Conservation (phyloP, 2,329 filamentous ascomycete species). For the Xylaria sp. region DNA sequence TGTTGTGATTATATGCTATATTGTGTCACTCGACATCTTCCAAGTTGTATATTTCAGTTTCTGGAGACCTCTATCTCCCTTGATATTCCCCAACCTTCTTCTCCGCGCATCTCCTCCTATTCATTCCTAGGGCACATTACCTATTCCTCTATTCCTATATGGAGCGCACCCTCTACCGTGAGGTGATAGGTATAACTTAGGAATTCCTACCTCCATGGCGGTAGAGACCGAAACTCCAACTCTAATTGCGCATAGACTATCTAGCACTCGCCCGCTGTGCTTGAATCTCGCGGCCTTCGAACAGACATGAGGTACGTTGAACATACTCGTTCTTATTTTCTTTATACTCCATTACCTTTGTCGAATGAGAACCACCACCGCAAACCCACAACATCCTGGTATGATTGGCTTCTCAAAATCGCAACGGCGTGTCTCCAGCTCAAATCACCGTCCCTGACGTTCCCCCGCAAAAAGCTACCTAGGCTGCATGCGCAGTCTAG, state of each 20-base stretch:
- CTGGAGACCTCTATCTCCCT: conserved; percentile 10
- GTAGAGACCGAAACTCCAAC: not conserved
- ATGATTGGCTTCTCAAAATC: conserved; percentile 6
- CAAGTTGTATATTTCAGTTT: conserved; percentile 9
- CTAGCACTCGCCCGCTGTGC: not conserved
- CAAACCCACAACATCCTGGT: not conserved
- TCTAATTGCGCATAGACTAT: not conserved
- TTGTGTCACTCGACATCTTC: not conserved
- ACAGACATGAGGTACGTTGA: conserved; percentile 23
- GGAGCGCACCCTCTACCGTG: not conserved
- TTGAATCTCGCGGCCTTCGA: not conserved
- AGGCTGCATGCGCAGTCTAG: conserved; percentile 10
- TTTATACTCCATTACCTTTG: not conserved
- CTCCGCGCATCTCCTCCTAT: not conserved
- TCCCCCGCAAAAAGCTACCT: conserved; percentile 30
- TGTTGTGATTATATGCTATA: not conserved
- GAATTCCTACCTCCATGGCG: not conserved
- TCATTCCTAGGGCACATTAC: conserved; percentile 11
- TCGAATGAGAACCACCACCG: not conserved
- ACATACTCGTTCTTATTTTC: not conserved
- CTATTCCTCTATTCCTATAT: conserved; percentile 16
- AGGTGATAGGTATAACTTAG: not conserved
- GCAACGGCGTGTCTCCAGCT: conserved; percentile 1
- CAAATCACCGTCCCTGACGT: conserved; percentile 4
- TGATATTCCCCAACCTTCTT: not conserved